phyloP scores from a whole-genome alignment of 1,139 yeast species.

The Debaryomycetaceae sp. region DNA sequence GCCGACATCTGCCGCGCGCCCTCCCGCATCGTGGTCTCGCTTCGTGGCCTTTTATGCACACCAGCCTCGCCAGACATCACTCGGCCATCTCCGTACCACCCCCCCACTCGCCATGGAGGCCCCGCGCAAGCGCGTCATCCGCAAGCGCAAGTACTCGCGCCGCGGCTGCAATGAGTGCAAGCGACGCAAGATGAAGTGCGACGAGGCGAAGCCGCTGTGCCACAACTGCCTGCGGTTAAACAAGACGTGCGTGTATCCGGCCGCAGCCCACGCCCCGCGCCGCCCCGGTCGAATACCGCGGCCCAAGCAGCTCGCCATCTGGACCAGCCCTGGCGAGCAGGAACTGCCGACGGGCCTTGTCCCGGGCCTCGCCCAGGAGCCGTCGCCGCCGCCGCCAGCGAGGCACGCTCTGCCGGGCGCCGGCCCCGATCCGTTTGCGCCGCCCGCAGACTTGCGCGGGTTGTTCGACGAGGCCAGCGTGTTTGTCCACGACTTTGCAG shows the following conservation, averaged over 20 bases:
- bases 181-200: constrained; percentile 54
- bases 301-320: constrained; percentile 1
- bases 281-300: background rate
- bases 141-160: constrained; percentile 50
- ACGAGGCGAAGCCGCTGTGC: constrained; percentile 27
- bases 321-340: too few relatives aligned
- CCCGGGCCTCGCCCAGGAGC: too few relatives aligned
- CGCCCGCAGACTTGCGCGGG: constrained; percentile 17
- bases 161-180: constrained; percentile 66
- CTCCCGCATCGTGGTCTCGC: too few relatives aligned
- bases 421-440: too few relatives aligned
- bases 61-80: too few relatives aligned
- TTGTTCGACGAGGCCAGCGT: constrained; percentile 48
- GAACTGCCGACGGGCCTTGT: too few relatives aligned
- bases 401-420: constrained; percentile 3
- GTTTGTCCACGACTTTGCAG: constrained; percentile 48
- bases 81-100: too few relatives aligned
- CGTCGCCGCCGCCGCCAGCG: too few relatives aligned
- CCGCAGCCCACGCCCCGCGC: constrained; percentile 7
- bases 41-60: too few relatives aligned
- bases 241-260: constrained; percentile 45
- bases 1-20: too few relatives aligned
- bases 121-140: constrained; percentile 13
- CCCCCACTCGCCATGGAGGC: background rate
- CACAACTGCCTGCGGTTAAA: constrained; percentile 44